Conservation (phyloP, 805 yeast genomes). For the Wickerhamiella kazuoi region DNA sequence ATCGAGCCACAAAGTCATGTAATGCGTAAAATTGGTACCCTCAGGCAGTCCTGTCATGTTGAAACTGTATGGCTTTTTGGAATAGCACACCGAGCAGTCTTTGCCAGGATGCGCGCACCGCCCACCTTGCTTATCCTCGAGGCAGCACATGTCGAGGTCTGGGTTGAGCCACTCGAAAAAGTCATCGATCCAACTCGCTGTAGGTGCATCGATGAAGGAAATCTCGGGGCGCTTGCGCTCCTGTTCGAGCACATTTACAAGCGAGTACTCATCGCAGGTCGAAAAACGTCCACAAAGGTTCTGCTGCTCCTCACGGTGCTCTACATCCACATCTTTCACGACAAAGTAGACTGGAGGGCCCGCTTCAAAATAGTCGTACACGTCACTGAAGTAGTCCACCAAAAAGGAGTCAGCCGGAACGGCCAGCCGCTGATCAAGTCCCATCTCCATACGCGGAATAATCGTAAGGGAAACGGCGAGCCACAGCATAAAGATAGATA, state of each 20-base stretch:
- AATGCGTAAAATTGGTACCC: slow-evolving; percentile 51
- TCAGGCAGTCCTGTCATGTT: slow-evolving; percentile 64
- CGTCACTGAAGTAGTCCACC: slow-evolving; percentile 61
- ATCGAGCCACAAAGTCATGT: slow-evolving; percentile 64
- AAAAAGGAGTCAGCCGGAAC: slow-evolving; percentile 70
- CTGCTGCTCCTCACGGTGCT: slow-evolving; percentile 44
- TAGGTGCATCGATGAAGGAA: slow-evolving; percentile 62
- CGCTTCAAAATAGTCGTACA: slow-evolving; percentile 53
- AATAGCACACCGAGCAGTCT: slow-evolving; percentile 58
- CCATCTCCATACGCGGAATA: slow-evolving; percentile 53
- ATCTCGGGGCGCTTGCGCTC: slow-evolving; percentile 50
- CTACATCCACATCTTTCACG: slow-evolving; percentile 48
- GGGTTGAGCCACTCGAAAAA: slow-evolving; percentile 79
- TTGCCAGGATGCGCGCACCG: slow-evolving; percentile 21
- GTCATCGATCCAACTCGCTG: slow-evolving; percentile 88
- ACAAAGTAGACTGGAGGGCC: slow-evolving; percentile 92
- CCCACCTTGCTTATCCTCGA: slow-evolving; percentile 22
- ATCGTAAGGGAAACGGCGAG: slow-evolving; percentile 50
- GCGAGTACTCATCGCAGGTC: slow-evolving; percentile 59
- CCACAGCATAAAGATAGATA: slow-evolving; percentile 41
- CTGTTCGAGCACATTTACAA: slow-evolving; percentile 68
- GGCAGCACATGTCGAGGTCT: slow-evolving; percentile 67
- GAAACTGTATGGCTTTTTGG: slow-evolving; percentile 42
- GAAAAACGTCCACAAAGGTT: slow-evolving; percentile 75
- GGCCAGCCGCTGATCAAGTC: slow-evolving; percentile 80